These are phyloP conservation scores for Aspergillus ustus DNA, from an alignment of 2,329 filamentous ascomycete species.

Conservation along the genomic window DNA sequence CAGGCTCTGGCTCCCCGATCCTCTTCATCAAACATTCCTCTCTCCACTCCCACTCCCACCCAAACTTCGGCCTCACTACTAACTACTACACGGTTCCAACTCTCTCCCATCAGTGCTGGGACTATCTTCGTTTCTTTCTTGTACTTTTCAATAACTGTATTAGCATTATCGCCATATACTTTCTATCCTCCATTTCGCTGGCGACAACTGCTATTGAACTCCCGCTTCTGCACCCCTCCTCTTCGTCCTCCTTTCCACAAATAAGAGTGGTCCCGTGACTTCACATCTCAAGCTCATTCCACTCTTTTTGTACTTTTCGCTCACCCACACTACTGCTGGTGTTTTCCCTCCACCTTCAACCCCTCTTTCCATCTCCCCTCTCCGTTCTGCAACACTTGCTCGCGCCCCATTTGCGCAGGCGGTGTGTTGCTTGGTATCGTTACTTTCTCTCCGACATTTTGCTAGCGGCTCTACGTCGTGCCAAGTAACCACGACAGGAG, in stretches of 20 bases:
- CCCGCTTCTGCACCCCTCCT: conserved; percentile 7
- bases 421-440: conserved; percentile 44
- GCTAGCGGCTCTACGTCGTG: conserved; percentile 40
- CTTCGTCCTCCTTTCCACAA: conserved; percentile 14
- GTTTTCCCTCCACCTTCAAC: conserved; percentile 10
- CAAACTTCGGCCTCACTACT: conserved; percentile 7
- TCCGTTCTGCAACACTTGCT: conserved; percentile 15
- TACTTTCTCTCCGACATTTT: conserved; percentile 29
- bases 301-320: conserved; percentile 17
- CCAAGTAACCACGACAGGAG: conserved; percentile 40
- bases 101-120: not conserved
- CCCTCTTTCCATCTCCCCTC: conserved; percentile 18
- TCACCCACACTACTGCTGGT: conserved; percentile 14
- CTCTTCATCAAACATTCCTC: conserved; percentile 5
- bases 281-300: conserved; percentile 14
- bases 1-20: conserved; percentile 3
- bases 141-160: conserved; percentile 6
- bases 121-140: conserved; percentile 16
- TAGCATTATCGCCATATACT: not conserved
- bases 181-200: not conserved
- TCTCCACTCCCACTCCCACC: conserved; percentile 4
- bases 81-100: not conserved
- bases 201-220: conserved; percentile 16
- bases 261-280: conserved; percentile 22
- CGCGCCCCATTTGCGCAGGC: conserved; percentile 38